Conservation (phyloP, 1,284 basidiomycete species). For the Fistulinella staudtii region DNA sequence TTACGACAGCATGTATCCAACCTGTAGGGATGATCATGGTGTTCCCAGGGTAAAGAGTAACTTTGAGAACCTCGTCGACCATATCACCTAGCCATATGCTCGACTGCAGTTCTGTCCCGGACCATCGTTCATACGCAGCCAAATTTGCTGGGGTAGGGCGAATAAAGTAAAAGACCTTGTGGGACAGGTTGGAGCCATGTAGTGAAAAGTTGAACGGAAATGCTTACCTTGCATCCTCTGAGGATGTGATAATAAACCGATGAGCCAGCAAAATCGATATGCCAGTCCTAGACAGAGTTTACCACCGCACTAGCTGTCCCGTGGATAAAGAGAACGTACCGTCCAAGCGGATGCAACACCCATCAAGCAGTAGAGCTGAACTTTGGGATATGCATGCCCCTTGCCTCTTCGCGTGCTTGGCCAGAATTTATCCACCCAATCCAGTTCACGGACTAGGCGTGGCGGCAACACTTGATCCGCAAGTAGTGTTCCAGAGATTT, state of each 20-base stretch:
- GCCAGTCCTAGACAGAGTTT: slow-evolving; percentile 78
- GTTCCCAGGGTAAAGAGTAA: slow-evolving; percentile 79
- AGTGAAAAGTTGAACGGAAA: too few species aligned
- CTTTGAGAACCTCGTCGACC: slow-evolving; percentile 84
- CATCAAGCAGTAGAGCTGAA: slow-evolving; percentile 96
- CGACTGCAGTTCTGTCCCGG: slow-evolving; percentile 84
- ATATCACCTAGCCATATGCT: slow-evolving; percentile 89
- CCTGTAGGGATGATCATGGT: slow-evolving; percentile 97
- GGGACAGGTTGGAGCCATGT: too few species aligned
- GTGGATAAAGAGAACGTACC: slow-evolving; percentile 42
- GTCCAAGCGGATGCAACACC: slow-evolving; percentile 86
- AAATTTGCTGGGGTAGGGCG: slow-evolving; percentile 86
- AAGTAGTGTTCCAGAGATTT: slow-evolving; percentile 76
- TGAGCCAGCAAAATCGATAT: slow-evolving; percentile 92
- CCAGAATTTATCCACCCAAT: slow-evolving; percentile 98
- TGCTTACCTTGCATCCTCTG: slow-evolving; percentile 68
- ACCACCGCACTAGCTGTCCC: too few species aligned
- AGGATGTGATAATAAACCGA: slow-evolving; percentile 94
- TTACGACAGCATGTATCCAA: slow-evolving; percentile 95
- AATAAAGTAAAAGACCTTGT: slow-evolving; percentile 93
- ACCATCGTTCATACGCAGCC: slow-evolving; percentile 87
- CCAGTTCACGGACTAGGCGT: slow-evolving; percentile 80
- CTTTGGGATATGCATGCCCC: slow-evolving; percentile 83
- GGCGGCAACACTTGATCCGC: slow-evolving; percentile 81
- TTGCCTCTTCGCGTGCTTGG: slow-evolving; percentile 70